Percentiles rank a stretch among this genome's conserved stretches.
Conservation (phyloP, 225 moss, liverwort and hornwort species). For the Thuidium tamariscinum region DNA sequence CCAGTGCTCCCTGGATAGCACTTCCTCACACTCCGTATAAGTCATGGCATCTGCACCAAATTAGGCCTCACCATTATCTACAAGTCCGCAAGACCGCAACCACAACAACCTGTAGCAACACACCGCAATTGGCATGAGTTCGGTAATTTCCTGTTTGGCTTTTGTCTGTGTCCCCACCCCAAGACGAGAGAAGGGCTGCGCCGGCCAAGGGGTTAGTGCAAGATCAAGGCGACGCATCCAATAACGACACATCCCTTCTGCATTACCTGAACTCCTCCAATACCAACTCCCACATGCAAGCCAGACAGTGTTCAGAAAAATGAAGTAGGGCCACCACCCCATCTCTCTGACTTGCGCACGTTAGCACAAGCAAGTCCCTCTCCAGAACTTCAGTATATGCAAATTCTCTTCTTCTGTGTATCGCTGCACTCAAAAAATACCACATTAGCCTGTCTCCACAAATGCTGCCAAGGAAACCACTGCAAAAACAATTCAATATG, state of each 20-base stretch:
- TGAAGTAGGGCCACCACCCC: background rate
- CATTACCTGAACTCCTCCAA: background rate
- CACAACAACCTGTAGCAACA: background rate
- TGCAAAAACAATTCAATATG: background rate
- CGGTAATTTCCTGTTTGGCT: background rate
- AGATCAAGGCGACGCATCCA: background rate
- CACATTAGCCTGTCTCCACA: background rate
- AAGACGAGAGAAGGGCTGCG: background rate
- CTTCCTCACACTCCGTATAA: background rate
- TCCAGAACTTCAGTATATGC: conserved; percentile 93
- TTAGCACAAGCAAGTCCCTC: background rate
- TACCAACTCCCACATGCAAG: background rate
- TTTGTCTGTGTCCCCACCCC: too few relatives aligned
- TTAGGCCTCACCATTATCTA: background rate
- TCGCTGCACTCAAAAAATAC: conserved; percentile 45
- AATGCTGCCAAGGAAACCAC: background rate
- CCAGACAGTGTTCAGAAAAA: background rate
- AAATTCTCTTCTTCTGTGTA: conserved; percentile 96
- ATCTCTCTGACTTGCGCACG: background rate
- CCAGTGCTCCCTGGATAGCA: background rate
- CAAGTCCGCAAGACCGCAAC: background rate
- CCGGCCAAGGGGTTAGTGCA: background rate
- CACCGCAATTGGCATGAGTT: background rate
- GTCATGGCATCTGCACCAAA: background rate
- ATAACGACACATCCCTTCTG: background rate